Percentiles rank a stretch among this genome's conserved stretches.
Conservation (phyloP, 768 basidiomycete genomes). For the Xerocomellus chrysenteron region DNA sequence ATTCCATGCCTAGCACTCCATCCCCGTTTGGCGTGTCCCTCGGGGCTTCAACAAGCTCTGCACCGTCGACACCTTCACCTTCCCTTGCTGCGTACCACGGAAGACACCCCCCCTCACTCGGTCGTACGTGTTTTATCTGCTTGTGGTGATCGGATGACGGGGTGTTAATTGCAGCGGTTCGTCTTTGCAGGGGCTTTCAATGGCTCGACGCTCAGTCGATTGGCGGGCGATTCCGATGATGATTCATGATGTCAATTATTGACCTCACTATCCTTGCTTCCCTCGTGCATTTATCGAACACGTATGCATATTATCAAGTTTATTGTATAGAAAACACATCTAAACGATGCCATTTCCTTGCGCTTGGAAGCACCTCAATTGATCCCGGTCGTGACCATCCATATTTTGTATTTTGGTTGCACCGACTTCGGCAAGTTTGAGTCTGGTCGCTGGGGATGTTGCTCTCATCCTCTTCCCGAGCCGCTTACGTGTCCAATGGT, state of each 20-base stretch:
- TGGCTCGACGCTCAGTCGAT: constrained; percentile 24
- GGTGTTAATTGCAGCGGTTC: background rate
- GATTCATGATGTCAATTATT: constrained; percentile 19
- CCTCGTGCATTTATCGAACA: constrained; percentile 8
- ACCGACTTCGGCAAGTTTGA: background rate
- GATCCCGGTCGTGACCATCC: background rate
- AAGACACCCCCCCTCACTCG: constrained; percentile 34
- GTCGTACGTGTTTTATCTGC: constrained; percentile 30
- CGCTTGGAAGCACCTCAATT: background rate
- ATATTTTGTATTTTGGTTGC: background rate
- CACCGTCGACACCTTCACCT: constrained; percentile 36
- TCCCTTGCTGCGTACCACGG: constrained; percentile 42
- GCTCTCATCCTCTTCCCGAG: background rate
- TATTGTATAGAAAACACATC: constrained; percentile 1
- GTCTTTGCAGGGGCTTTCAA: constrained; percentile 28
- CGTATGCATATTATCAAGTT: constrained; percentile 3
- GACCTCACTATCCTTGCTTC: background rate
- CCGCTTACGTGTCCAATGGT: background rate
- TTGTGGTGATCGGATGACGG: background rate
- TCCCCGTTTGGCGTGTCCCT: constrained; percentile 39
- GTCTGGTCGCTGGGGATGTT: background rate
- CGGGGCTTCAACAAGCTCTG: constrained; percentile 27
- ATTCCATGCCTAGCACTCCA: constrained; percentile 37
- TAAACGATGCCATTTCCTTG: background rate
- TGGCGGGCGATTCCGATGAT: constrained; percentile 31